phyloP scores from a whole-genome alignment of 2,329 filamentous ascomycete species.

The Trichoderma atroviride region DNA sequence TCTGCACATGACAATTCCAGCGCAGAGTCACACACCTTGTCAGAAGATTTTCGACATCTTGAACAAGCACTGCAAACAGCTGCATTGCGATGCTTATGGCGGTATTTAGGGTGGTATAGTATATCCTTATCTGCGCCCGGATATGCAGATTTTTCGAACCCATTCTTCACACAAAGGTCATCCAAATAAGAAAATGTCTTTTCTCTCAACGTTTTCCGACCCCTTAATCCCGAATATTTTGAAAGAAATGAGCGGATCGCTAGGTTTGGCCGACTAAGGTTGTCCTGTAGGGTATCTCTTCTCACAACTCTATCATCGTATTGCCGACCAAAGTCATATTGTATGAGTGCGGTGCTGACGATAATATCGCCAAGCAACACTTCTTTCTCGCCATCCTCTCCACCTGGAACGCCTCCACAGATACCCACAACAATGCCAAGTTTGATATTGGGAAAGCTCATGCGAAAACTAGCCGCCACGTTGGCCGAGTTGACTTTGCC shows the following conservation, averaged over 20 bases:
- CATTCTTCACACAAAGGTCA: not conserved
- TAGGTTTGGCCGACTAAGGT: conserved; percentile 29
- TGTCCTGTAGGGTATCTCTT: conserved; percentile 32
- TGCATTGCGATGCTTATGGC: not conserved
- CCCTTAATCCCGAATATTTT: conserved; percentile 29
- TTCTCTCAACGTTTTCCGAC: conserved; percentile 21
- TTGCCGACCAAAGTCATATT: conserved; percentile 38
- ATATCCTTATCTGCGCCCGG: not conserved
- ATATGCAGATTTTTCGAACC: not conserved
- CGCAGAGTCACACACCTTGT: not conserved
- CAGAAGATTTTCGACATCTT: not conserved
- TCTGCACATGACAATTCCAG: not conserved
- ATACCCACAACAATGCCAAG: conserved; percentile 30
- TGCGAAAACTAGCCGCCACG: conserved; percentile 13
- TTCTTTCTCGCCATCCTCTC: conserved; percentile 23
- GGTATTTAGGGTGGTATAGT: not conserved
- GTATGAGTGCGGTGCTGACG: conserved; percentile 35
- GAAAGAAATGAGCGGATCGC: conserved; percentile 33
- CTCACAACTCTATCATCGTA: conserved; percentile 30
- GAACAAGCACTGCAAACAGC: not conserved
- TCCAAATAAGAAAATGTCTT: not conserved
- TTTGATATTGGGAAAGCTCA: conserved; percentile 30
- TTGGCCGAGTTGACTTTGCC: conserved; percentile 29
- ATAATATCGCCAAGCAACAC: conserved; percentile 35
- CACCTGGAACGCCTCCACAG: conserved; percentile 32